phyloP scores from a whole-genome alignment of 306 rosid species.

The Geum urbanum region DNA sequence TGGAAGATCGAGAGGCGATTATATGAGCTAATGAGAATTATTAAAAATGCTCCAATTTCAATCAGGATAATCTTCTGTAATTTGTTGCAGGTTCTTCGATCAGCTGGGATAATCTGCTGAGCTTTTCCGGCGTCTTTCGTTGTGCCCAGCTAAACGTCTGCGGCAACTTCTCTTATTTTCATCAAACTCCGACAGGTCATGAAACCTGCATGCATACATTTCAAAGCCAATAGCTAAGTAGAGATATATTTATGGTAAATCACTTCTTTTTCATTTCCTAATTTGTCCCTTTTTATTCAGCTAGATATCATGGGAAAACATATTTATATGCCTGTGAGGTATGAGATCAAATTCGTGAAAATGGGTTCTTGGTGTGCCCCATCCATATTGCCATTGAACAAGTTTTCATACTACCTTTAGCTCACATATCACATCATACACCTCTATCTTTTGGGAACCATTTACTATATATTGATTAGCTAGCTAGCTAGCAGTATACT shows the following conservation, averaged over 20 bases:
- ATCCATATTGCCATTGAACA: neutral
- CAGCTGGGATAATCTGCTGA: slow-evolving; percentile 43
- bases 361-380: slow-evolving; percentile 17
- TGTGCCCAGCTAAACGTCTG: slow-evolving; percentile 91
- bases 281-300: neutral
- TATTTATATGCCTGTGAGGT: neutral
- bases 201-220: slow-evolving; percentile 50
- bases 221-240: neutral
- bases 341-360: neutral
- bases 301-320: neutral
- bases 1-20: neutral
- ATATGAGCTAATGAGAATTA: slow-evolving; percentile 14
- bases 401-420: slow-evolving; percentile 9
- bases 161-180: slow-evolving; percentile 81
- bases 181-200: slow-evolving; percentile 71
- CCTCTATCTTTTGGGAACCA: neutral
- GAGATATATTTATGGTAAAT: neutral
- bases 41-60: slow-evolving; percentile 11
- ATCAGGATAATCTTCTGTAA: neutral
- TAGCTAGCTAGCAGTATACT: no score
- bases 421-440: slow-evolving; percentile 4
- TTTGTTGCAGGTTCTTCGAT: slow-evolving; percentile 5
- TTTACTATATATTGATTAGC: no score
- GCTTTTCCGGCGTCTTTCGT: slow-evolving; percentile 80
- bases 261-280: neutral